A percentile compares a stretch with the other conserved stretches of the same genome.
Conservation (phyloP, 192 early-diverging fungal species). For the Podila epigama region DNA sequence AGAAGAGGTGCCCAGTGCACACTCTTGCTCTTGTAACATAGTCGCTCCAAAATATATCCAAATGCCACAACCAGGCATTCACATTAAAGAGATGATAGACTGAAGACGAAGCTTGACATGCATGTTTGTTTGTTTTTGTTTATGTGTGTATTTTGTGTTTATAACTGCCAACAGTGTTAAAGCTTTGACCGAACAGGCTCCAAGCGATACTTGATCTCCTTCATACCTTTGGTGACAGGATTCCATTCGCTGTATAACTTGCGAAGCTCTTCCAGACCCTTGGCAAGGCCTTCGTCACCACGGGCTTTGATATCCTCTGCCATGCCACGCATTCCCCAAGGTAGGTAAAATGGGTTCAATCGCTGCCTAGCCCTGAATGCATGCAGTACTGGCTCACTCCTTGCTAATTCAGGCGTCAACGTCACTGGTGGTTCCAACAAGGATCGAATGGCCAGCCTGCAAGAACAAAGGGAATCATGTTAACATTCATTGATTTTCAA, state of each 20-base stretch:
- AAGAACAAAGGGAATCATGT: slow-evolving; percentile 10
- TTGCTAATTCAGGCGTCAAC: slow-evolving; percentile 12
- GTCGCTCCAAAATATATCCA: too few relatives aligned
- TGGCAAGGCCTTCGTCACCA: slow-evolving; percentile 54
- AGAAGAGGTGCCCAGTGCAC: too few relatives aligned
- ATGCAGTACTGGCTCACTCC: slow-evolving; percentile 50
- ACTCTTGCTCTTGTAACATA: too few relatives aligned
- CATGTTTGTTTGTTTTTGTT: too few relatives aligned
- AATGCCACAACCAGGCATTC: too few relatives aligned
- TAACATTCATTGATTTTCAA: too few relatives aligned
- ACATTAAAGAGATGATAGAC: too few relatives aligned
- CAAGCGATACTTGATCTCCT: slow-evolving; percentile 91
- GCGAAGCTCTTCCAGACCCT: slow-evolving; percentile 74
- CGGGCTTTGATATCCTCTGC: slow-evolving; percentile 73
- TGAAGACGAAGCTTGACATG: too few relatives aligned
- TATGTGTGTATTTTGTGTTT: too few relatives aligned
- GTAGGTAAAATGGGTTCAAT: slow-evolving; percentile 90
- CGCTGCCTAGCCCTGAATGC: slow-evolving; percentile 71
- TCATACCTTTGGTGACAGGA: slow-evolving; percentile 70
- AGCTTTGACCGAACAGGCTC: slow-evolving; percentile 81
- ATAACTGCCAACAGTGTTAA: slow-evolving; percentile 44
- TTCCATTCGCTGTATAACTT: slow-evolving; percentile 83
- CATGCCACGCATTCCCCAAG: slow-evolving; percentile 93
- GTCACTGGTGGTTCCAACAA: slow-evolving; percentile 41
- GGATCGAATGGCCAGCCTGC: slow-evolving; percentile 38